Evolutionary conservation across 768 basidiomycete genomes (phyloP).

Genomic region (Filobasidium wieringae): DNA sequence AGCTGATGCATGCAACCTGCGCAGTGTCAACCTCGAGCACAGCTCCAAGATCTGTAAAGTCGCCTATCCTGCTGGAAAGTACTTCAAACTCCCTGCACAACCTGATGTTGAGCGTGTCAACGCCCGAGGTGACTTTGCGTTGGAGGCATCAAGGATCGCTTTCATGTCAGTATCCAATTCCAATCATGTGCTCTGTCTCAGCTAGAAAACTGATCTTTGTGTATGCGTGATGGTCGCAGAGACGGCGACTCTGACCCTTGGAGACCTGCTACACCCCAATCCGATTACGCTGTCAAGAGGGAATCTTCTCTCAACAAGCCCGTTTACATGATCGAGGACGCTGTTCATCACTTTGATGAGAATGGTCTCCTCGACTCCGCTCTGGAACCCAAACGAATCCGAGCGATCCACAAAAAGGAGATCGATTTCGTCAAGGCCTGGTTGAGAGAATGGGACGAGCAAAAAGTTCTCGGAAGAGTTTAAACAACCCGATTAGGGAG

Average conservation of each 20-base stretch:
- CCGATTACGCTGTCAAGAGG: constrained; percentile 48
- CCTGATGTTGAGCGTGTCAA: constrained; percentile 81
- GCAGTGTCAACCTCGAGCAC: constrained; percentile 54
- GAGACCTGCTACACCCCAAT: constrained; percentile 52
- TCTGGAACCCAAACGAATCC: constrained; percentile 65
- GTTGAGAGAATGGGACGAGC: constrained; percentile 46
- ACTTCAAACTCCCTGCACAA: constrained; percentile 50
- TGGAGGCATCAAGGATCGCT: constrained; percentile 68
- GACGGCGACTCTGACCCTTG: constrained; percentile 57
- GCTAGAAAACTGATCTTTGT: neutral
- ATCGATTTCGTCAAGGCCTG: constrained; percentile 66
- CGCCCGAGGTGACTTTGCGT: constrained; percentile 65
- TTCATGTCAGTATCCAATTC: constrained; percentile 59
- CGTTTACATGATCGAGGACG: constrained; percentile 61
- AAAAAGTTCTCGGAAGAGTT: constrained; percentile 7
- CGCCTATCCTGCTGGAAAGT: constrained; percentile 55
- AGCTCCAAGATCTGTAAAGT: constrained; percentile 57
- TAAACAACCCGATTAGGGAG: neutral
- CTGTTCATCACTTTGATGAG: constrained; percentile 39
- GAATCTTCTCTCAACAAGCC: constrained; percentile 62
- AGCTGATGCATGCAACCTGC: neutral
- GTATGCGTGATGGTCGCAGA: neutral
- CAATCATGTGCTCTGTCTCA: constrained; percentile 46
- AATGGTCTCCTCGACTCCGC: constrained; percentile 55
- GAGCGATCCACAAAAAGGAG: constrained; percentile 67